A percentile compares a stretch with the other conserved stretches of the same genome.
Conservation (phyloP, 164 flowering plant genomes). For the Dillenia turbinata region DNA sequence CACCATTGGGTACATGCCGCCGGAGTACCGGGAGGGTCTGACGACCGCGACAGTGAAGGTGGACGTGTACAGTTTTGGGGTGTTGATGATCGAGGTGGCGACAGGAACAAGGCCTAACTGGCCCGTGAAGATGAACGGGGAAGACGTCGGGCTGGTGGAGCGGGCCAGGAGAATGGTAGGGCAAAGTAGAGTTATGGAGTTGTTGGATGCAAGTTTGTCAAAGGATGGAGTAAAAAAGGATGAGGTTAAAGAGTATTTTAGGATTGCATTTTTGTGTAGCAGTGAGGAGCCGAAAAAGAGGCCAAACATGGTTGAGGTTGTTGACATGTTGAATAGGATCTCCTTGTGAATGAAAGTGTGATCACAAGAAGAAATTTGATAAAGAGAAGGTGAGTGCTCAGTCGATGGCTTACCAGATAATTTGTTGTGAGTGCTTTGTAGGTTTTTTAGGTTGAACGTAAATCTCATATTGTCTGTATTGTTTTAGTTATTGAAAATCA, state of each 20-base stretch:
- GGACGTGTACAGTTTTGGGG: constrained; percentile 83
- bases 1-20: constrained; percentile 95
- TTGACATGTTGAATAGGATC: too few relatives aligned
- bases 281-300: constrained; percentile 33
- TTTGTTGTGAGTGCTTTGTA: too few relatives aligned
- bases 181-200: constrained; percentile 30
- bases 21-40: constrained; percentile 64
- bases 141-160: constrained; percentile 37
- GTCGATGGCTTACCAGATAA: too few relatives aligned
- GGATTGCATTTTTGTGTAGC: constrained; percentile 55
- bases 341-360: too few relatives aligned
- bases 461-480: too few relatives aligned
- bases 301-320: constrained; percentile 55
- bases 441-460: too few relatives aligned
- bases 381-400: too few relatives aligned
- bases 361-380: too few relatives aligned
- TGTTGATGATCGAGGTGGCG: constrained; percentile 68
- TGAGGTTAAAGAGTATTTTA: constrained; percentile 45
- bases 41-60: constrained; percentile 52
- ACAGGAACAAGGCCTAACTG: constrained; percentile 62
- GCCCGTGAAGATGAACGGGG: constrained; percentile 34
- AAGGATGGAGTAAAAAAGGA: constrained; percentile 28
- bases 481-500: too few relatives aligned
- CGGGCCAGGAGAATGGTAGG: constrained; percentile 54
- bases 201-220: constrained; percentile 33